Evolutionary conservation across 2,329 filamentous ascomycete genomes (phyloP).

Genomic region (Colletotrichum sp.): DNA sequence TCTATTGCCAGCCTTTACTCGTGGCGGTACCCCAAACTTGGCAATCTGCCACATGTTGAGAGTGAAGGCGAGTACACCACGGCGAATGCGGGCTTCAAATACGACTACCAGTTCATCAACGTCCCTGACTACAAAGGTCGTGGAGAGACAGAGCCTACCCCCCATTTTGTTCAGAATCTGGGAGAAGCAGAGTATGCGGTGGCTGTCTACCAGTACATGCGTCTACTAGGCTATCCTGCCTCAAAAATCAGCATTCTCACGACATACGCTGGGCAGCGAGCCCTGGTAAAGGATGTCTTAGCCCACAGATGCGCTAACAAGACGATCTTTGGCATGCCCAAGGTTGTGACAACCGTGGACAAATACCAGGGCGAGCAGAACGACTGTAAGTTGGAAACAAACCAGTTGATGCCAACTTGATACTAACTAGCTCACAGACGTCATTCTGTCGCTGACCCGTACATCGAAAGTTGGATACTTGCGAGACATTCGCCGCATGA

Average conservation of each 20-base stretch:
- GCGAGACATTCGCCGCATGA: slow-evolving; percentile 90
- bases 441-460: slow-evolving; percentile 91
- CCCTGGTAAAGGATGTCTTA: slow-evolving; percentile 87
- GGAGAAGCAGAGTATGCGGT: slow-evolving; percentile 98
- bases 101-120: slow-evolving; percentile 96
- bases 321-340: slow-evolving; percentile 85
- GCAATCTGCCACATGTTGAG: slow-evolving; percentile 79
- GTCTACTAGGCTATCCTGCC: slow-evolving; percentile 89
- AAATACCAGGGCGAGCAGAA: slow-evolving; percentile 99
- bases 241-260: slow-evolving; percentile 85
- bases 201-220: slow-evolving; percentile 96
- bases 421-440: slow-evolving; percentile 61
- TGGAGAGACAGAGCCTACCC: slow-evolving; percentile 87
- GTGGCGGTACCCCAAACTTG: slow-evolving; percentile 87
- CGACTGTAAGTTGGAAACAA: slow-evolving; percentile 74
- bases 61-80: slow-evolving; percentile 72
- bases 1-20: slow-evolving; percentile 89
- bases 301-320: slow-evolving; percentile 83
- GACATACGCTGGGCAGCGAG: slow-evolving; percentile 91
- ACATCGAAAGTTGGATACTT: slow-evolving; percentile 91
- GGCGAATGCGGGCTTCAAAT: slow-evolving; percentile 91
- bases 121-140: slow-evolving; percentile 90
- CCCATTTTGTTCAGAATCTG: slow-evolving; percentile 95
- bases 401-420: background rate
- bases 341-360: slow-evolving; percentile 92